Evolutionary conservation across 306 rosid species (phyloP).

Genomic region (Casuarina cunninghamiana): DNA sequence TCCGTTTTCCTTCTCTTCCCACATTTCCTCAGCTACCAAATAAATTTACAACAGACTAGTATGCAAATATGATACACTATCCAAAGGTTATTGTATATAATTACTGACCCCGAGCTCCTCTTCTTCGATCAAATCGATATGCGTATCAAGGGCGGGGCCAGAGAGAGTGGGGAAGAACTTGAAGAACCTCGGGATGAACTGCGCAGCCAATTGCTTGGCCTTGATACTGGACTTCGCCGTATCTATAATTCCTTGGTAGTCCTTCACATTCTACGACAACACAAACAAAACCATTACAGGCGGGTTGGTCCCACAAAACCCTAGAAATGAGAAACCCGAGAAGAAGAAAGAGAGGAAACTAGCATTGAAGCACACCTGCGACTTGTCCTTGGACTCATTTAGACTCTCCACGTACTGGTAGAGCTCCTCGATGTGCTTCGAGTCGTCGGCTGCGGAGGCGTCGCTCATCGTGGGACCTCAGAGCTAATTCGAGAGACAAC

Average conservation of each 20-base stretch:
- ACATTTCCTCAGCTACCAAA: constrained; percentile 15
- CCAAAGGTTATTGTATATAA: not conserved
- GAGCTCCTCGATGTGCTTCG: constrained; percentile 78
- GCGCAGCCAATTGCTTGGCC: constrained; percentile 95
- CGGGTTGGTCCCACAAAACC: constrained; percentile 12
- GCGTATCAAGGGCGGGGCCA: constrained; percentile 69
- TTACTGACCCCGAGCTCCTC: constrained; percentile 90
- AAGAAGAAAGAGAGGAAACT: not conserved
- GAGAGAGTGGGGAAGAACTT: constrained; percentile 87
- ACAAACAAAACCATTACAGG: not conserved
- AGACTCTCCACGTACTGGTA: constrained; percentile 92
- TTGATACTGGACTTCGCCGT: constrained; percentile 81
- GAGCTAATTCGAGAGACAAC: constrained; percentile 34
- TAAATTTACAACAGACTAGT: not conserved
- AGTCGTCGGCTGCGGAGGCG: constrained; percentile 70
- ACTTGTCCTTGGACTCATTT: constrained; percentile 82
- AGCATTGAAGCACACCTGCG: constrained; percentile 51
- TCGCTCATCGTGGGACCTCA: constrained; percentile 55
- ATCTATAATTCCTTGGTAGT: constrained; percentile 84
- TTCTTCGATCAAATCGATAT: constrained; percentile 90
- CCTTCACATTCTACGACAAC: constrained; percentile 57
- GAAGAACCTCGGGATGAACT: constrained; percentile 91
- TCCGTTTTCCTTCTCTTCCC: not conserved
- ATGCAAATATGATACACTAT: not conserved
- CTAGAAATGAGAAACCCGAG: constrained; percentile 7